Evolutionary conservation across 352 stramenopile species (phyloP), one percentile per base, ranked within the genome.

Genomic region (Phytophthora tubulina): DNA sequence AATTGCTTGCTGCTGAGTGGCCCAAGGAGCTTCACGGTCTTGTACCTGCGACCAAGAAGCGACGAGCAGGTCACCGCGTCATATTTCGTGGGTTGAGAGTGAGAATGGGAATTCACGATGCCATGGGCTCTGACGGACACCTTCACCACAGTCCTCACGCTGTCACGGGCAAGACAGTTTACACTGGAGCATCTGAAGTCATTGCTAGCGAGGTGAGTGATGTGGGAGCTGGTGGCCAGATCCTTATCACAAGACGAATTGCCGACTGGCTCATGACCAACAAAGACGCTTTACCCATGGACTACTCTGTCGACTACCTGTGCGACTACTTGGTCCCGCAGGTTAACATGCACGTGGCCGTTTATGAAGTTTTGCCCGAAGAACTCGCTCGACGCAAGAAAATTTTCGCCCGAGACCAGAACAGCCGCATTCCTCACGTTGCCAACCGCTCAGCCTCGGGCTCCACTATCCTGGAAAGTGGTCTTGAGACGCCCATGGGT

Each of bases 81-180:
- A 68, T 88, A 67, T 88, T 88, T 45, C 74, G 72, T n/a, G 82
- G 80, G 38, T 15, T 90, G 15, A 73, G 79, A 5, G 78, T 89
- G 2, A 75, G 79, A 59, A 89, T 89, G 79, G 79, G 81, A 10
- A 78, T 89, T 56, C 79, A 89, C 58, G 80, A 85, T 44, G 77
- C 80, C 6, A 70, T 76, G 51, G 72, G 73, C 14, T 75, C 63
- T 0, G 78, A 86, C 21, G 75, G 78, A 5, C 53, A 79, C 31
- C 68, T 84, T 11, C 63, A 81, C 36, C 56, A 73, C 38, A 73
- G 76, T 17, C 64, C 73, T 49, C 81, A 89, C 30, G 76, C 79
- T 31, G 81, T 89, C 41, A 89, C 81, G 17, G 68, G 75, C 6
- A 85, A 86, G 30, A 82, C 76, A 27, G 76, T 80, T 5, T 89